Evolutionary conservation across 176 grass and related monocot species (phyloP).

Genomic region (Ensete ventricosum): DNA sequence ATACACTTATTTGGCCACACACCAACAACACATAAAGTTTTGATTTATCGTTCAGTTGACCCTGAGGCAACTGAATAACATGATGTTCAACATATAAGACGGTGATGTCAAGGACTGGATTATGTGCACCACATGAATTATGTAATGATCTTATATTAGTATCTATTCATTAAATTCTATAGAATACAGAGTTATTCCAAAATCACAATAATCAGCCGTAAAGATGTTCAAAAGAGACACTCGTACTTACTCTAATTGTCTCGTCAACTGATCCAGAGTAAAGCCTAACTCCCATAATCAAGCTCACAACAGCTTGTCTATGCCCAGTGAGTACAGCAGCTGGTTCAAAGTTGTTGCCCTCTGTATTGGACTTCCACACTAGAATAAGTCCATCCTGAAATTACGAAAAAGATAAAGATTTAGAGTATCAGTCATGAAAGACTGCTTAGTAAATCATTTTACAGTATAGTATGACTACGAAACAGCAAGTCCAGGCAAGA

Average conservation of each 20-base stretch:
- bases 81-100: no score
- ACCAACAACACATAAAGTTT: no score
- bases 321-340: neutral
- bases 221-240: neutral
- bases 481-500: neutral
- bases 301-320: neutral
- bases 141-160: no score
- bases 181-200: neutral
- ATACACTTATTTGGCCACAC: no score
- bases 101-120: no score
- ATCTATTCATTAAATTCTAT: no score
- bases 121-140: no score
- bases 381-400: neutral
- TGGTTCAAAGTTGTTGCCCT: neutral
- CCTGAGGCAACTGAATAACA: no score
- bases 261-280: neutral
- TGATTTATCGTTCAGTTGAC: no score
- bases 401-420: neutral
- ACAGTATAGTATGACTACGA: neutral
- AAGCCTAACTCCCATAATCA: neutral
- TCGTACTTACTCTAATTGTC: neutral
- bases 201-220: neutral
- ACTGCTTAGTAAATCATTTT: neutral
- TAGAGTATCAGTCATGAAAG: neutral
- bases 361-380: neutral